phyloP scores from a whole-genome alignment of 371 early-diverging fungal genomes.

The Mucor circinelloides region DNA sequence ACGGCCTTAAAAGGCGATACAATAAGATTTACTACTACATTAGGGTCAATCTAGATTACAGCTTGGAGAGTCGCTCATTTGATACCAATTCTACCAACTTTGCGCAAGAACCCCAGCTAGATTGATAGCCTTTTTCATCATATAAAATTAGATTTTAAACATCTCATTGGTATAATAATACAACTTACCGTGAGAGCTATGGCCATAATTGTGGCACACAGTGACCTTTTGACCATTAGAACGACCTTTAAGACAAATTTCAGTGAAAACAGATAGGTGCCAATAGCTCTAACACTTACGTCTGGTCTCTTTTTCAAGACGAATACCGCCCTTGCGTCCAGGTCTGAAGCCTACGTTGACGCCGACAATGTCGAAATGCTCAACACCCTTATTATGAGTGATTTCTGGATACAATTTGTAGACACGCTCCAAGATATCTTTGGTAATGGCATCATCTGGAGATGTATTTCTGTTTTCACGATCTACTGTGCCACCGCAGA shows the following conservation, averaged over 20 bases:
- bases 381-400: constrained; percentile 41
- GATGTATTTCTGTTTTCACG: constrained; percentile 28
- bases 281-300: constrained; percentile 48
- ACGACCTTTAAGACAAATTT: constrained; percentile 6
- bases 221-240: constrained; percentile 33
- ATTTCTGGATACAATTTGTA: constrained; percentile 42
- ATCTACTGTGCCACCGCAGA: constrained; percentile 65
- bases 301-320: constrained; percentile 65
- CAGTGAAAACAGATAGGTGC: too few relatives aligned
- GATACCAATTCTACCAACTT: constrained; percentile 32
- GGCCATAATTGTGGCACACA: constrained; percentile 49
- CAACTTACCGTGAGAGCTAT: constrained; percentile 43
- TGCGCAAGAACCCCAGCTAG: constrained; percentile 46
- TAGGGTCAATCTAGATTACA: constrained; percentile 23
- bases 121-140: constrained; percentile 35
- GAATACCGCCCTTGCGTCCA: constrained; percentile 68
- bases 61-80: constrained; percentile 29
- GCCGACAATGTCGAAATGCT: constrained; percentile 60
- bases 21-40: too few relatives aligned
- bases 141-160: neutral
- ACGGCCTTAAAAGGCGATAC: too few relatives aligned
- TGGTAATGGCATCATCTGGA: constrained; percentile 37
- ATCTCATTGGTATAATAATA: neutral
- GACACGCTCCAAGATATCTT: constrained; percentile 31
- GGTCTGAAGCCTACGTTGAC: constrained; percentile 77